Conservation (phyloP, 176 grass and related monocot genomes). For the Raddia distichophylla region DNA sequence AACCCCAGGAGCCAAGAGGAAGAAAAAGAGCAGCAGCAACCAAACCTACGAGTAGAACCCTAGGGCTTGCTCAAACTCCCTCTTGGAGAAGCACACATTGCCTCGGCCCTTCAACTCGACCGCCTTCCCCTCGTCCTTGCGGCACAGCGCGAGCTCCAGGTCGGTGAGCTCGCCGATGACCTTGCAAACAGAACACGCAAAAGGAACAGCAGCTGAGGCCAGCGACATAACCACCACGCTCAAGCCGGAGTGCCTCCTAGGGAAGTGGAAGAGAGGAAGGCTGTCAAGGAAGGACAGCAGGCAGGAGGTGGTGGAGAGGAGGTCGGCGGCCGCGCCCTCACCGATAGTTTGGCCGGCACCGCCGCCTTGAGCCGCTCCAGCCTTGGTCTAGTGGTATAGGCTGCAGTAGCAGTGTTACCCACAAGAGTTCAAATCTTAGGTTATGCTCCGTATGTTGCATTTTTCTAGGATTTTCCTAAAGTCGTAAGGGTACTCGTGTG, state of each 20-base stretch:
- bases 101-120: slow-evolving; percentile 69
- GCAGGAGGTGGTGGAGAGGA: slow-evolving; percentile 49
- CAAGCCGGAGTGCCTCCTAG: not conserved
- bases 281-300: slow-evolving; percentile 59
- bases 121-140: slow-evolving; percentile 63
- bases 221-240: slow-evolving; percentile 9
- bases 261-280: slow-evolving; percentile 66
- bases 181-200: slow-evolving; percentile 21
- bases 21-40: not conserved
- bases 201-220: not conserved
- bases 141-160: slow-evolving; percentile 66
- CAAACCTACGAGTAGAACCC: slow-evolving; percentile 79
- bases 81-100: slow-evolving; percentile 70
- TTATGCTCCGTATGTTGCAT: no score
- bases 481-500: no score
- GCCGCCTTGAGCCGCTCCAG: slow-evolving; percentile 78
- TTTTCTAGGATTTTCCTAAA: no score
- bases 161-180: slow-evolving; percentile 69
- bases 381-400: no score
- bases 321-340: slow-evolving; percentile 55
- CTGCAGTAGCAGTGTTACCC: no score
- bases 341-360: slow-evolving; percentile 77
- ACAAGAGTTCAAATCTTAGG: no score
- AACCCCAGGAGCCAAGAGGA: not conserved
- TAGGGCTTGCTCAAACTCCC: slow-evolving; percentile 64